These are phyloP conservation scores for Chloris gayana DNA, from an alignment of 176 grass and related monocot species.

Conservation along the genomic window DNA sequence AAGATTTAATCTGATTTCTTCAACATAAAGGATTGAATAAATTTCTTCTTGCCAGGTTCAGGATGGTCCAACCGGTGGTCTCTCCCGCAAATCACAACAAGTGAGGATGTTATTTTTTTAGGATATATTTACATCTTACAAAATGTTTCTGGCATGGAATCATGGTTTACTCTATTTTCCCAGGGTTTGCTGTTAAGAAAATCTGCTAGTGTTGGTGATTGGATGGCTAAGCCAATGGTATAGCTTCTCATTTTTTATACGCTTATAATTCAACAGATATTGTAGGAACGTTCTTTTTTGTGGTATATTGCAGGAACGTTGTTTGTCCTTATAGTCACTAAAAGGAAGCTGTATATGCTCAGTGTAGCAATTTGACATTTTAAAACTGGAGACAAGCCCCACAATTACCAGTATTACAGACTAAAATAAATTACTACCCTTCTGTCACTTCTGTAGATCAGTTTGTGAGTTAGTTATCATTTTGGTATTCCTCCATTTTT, in stretches of 20 bases:
- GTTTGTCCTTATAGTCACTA: background rate
- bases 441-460: background rate
- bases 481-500: background rate
- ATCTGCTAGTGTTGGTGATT: constrained; percentile 96
- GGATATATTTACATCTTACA: constrained; percentile 28
- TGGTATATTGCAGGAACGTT: constrained; percentile 11
- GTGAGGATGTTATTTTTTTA: constrained; percentile 47
- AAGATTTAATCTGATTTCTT: no score
- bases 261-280: background rate
- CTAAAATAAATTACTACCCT: background rate
- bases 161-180: constrained; percentile 34
- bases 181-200: constrained; percentile 82
- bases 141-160: background rate
- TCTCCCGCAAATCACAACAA: constrained; percentile 67
- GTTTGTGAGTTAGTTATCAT: background rate
- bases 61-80: constrained; percentile 63
- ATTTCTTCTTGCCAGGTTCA: constrained; percentile 53
- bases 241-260: constrained; percentile 18
- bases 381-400: background rate
- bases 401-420: background rate
- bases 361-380: constrained; percentile 8
- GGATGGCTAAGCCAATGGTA: constrained; percentile 82
- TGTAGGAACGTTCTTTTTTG: background rate
- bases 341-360: background rate
- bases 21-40: background rate